Conservation (phyloP, 352 stramenopile genomes). For the Stephanocyclus meneghinianus region DNA sequence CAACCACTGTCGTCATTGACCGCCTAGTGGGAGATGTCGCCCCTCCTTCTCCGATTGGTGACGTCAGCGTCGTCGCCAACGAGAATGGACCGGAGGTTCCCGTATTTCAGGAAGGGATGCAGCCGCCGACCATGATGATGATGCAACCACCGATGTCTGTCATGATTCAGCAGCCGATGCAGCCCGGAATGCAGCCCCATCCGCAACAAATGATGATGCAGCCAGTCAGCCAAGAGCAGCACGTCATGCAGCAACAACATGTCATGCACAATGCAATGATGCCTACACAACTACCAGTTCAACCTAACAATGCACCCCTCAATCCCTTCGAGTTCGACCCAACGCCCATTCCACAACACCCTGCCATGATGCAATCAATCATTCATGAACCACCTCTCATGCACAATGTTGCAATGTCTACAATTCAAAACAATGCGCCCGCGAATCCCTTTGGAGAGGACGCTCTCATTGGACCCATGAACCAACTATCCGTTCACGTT, state of each 20-base stretch:
- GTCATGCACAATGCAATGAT: background rate
- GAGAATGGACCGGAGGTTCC: background rate
- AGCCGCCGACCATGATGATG: background rate
- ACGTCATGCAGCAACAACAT: background rate
- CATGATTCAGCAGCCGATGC: constrained; percentile 1
- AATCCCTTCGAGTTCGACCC: background rate
- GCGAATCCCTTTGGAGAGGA: constrained; percentile 2
- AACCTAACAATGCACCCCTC: background rate
- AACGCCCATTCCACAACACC: background rate
- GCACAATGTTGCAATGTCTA: background rate
- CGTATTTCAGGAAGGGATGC: background rate
- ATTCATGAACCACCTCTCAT: background rate
- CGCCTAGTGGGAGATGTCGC: background rate
- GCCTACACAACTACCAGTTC: no score
- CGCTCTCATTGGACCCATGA: background rate
- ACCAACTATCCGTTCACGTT: background rate
- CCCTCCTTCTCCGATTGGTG: constrained; percentile 25
- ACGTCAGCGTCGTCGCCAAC: constrained; percentile 11
- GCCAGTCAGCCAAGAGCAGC: constrained; percentile 3
- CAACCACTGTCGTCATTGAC: constrained; percentile 12
- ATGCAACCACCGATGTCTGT: background rate
- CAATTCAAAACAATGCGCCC: constrained; percentile 13
- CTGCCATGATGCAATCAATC: background rate
- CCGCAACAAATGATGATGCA: background rate
- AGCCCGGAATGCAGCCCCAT: background rate